Evolutionary conservation across 208 protist species (phyloP).

Genomic region (Acanthamoeba triangularis): DNA sequence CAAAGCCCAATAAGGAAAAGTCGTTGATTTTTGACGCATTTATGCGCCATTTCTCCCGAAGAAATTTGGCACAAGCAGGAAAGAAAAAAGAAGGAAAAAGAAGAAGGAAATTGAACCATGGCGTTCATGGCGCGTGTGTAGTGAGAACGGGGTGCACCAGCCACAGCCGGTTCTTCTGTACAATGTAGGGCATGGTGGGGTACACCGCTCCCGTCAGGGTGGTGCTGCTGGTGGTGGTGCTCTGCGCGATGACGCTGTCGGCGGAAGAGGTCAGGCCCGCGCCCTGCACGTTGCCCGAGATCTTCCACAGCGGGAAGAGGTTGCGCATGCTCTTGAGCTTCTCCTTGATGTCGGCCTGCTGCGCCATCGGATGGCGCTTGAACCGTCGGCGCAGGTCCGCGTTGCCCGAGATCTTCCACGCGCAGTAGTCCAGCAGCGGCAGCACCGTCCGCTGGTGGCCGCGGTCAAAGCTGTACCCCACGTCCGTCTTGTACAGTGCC

Average conservation of each 20-base stretch:
- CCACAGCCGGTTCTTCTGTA: constrained; percentile 38
- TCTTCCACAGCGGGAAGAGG: constrained; percentile 39
- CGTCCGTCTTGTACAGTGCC: constrained; percentile 4
- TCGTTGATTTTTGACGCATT: not conserved
- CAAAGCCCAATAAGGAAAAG: not conserved
- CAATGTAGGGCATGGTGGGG: constrained; percentile 48
- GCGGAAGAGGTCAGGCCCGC: not conserved
- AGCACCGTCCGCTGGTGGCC: not conserved
- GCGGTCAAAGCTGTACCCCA: constrained; percentile 49
- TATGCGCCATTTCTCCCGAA: not conserved
- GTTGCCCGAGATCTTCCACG: constrained; percentile 45
- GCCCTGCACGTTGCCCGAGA: not conserved
- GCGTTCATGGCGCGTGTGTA: not conserved
- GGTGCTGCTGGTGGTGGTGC: not conserved
- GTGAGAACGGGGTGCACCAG: constrained; percentile 8
- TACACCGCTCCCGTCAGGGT: not conserved
- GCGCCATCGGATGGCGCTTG: not conserved
- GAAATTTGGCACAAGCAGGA: not conserved
- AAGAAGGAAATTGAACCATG: not conserved
- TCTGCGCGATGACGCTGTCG: not conserved
- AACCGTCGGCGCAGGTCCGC: not conserved
- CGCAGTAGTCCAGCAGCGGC: constrained; percentile 51
- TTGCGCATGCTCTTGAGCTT: constrained; percentile 31
- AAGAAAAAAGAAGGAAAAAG: not conserved
- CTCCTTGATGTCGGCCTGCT: constrained; percentile 26